Evolutionary conservation across 768 basidiomycete genomes (phyloP), one percentile per base, ranked within the genome.

Genomic region (Leccinellum luteum): DNA sequence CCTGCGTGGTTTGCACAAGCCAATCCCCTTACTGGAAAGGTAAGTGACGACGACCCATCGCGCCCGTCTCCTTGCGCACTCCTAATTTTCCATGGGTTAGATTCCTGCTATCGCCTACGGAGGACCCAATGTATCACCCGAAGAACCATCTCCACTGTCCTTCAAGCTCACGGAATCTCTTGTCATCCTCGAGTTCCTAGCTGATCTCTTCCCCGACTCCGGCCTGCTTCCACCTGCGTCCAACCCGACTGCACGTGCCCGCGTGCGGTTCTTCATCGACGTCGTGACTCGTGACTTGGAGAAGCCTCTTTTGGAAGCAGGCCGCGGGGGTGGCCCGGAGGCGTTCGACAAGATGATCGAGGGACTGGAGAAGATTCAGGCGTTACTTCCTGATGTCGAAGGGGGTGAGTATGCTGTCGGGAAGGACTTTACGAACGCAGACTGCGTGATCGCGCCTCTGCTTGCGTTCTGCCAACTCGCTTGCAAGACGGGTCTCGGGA

Each of bases 1-100:
- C 86, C 86, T 1, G 80, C 78, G 53, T 87, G 86, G 86, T 87
- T 85, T 64, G 75, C 81, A 0, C 76, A 82, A 56, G 78, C 86
- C 25, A 89, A 88, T 66, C 83, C 85, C 0, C 79, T 79, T 0
- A 62, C 60, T 1, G 81, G 81, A 70, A 87, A 86, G 78, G 86
- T 85, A 66, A 64, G 38, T 32, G 10, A n/a, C 4, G 1, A 7
- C 15, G 34, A 34, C 34, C 34, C 15, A 6, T 34, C 6, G 34
- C 1, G 14, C 34, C 34, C 14, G 14, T 34, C 15, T 34, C 34
- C 14, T 34, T 14, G 14, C 6, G 34, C 15, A 34, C 34, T 34
- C 6, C 34, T 34, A 34, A 34, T 34, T 34, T 34, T 13, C 34
- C 34, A 6, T 14, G 14, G 34, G 15, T 15, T 12, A 43, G 41